Base-by-base conservation (phyloP, 1,139 yeast species). In the Geotrichum restrictum region DNA sequence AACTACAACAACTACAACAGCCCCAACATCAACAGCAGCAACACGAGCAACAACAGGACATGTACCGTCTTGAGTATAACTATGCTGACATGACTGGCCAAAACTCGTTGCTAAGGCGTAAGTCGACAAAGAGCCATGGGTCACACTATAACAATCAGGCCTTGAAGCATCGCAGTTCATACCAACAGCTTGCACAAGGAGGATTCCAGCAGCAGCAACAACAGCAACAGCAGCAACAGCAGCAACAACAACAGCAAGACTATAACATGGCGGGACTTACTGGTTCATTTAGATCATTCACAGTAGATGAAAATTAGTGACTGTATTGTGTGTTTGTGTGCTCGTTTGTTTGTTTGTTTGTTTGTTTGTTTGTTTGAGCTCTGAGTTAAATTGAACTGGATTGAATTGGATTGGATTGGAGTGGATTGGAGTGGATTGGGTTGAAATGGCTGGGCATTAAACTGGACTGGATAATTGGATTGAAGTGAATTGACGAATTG, bases 1-100 rank as follows among this genome's bases (percentile, higher is more conserved):
- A 36, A 16, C 48, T 36, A 18, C 48, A 45, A 33, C 46, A 43
- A 11, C 46, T 31, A 18, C 33, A 43, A 11, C 40, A 45, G 18
- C 41, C 7, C 21, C 42, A 39, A n/a, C 48, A 36, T 16, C 48
- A 45, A 18, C 48, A 45, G 41, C 46, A 43, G n/a, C 46, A 43
- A 18, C 33, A 43, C 2, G 32, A 45, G 18, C 41, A 24, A n/a
- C 42, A 39, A n/a, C 41, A 24, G 22, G 31, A 39, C 8, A 18
- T 18, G 42, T 22, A 39, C 4, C 42, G 16, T 2, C 16, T n/a
- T 18, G 31, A 39, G n/a, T 22, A 39, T 16, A 16, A 5, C 14
- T 39, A 39, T 13, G 29, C 7, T 11, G 42, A 21, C 8, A 6
- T 14, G 8, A 4, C 21, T 8, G n/a, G 16, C 7, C 21, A 27